phyloP scores from a whole-genome alignment of 805 yeast species.

The Kockiozyma suomiensis region DNA sequence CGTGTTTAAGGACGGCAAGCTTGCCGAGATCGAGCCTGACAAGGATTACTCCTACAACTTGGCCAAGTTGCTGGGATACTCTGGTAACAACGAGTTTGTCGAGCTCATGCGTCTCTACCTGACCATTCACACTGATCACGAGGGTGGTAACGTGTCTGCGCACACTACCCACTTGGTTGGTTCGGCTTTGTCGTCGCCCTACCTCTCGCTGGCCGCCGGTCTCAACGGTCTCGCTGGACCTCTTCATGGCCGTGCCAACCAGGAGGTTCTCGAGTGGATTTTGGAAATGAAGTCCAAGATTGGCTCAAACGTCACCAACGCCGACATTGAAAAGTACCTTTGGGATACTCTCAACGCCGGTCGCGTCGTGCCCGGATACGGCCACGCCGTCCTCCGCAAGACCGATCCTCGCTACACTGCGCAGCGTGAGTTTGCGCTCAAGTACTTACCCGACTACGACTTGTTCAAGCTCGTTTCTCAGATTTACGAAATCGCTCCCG shows the following conservation, averaged over 20 bases:
- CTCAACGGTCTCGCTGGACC: conserved; percentile 87
- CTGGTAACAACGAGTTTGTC: conserved; percentile 66
- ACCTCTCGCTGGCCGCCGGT: conserved; percentile 78
- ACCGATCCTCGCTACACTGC: conserved; percentile 88
- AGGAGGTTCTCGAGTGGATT: conserved; percentile 83
- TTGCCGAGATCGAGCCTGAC: conserved; percentile 46
- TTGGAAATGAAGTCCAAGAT: conserved; percentile 64
- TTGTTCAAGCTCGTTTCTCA: conserved; percentile 75
- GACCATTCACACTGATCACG: conserved; percentile 85
- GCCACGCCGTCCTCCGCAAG: conserved; percentile 85
- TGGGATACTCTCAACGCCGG: conserved; percentile 81
- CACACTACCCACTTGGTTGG: conserved; percentile 87
- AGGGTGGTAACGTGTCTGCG: conserved; percentile 88
- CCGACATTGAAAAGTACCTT: conserved; percentile 70
- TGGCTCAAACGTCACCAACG: conserved; percentile 69
- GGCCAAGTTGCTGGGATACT: conserved; percentile 64
- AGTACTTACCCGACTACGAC: conserved; percentile 77
- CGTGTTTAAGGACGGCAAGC: conserved; percentile 79
- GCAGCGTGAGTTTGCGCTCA: conserved; percentile 77
- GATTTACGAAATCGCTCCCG: conserved; percentile 82
- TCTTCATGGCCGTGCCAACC: conserved; percentile 84
- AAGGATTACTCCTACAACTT: conserved; percentile 68
- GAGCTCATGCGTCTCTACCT: conserved; percentile 80
- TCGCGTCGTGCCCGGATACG: conserved; percentile 87
- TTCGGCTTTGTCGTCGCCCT: conserved; percentile 78